phyloP scores from a whole-genome alignment of 2,329 filamentous ascomycete genomes.

The Aspergillus sp. region DNA sequence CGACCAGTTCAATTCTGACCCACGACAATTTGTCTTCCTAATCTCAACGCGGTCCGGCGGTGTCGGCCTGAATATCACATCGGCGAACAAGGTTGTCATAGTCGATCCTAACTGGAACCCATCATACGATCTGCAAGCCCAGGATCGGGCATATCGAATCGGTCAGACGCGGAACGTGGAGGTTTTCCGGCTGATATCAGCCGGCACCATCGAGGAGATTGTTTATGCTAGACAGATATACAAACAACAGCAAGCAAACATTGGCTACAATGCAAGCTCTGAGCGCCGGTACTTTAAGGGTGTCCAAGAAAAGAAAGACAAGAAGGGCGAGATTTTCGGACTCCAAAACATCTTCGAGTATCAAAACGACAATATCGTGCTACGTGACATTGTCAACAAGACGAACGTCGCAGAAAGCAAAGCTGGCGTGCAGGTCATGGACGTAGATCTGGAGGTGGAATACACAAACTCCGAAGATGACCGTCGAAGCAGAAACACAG shows the following conservation, averaged over 20 bases:
- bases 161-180: slow-evolving; percentile 92
- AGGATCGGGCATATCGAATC: slow-evolving; percentile 94
- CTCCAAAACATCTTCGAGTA: slow-evolving; percentile 83
- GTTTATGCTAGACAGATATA: slow-evolving; percentile 97
- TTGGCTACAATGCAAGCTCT: slow-evolving; percentile 88
- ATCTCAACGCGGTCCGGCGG: slow-evolving; percentile 94
- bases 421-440: slow-evolving; percentile 77
- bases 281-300: slow-evolving; percentile 95
- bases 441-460: slow-evolving; percentile 66
- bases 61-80: slow-evolving; percentile 93
- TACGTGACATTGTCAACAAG: slow-evolving; percentile 97
- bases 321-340: slow-evolving; percentile 93
- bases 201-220: slow-evolving; percentile 94
- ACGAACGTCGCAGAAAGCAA: slow-evolving; percentile 94
- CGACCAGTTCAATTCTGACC: slow-evolving; percentile 87
- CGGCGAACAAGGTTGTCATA: slow-evolving; percentile 96
- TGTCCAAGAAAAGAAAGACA: slow-evolving; percentile 76
- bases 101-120: slow-evolving; percentile 99
- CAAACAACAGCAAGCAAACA: slow-evolving; percentile 98
- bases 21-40: slow-evolving; percentile 87
- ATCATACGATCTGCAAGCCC: slow-evolving; percentile 88
- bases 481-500: slow-evolving; percentile 17
- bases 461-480: slow-evolving; percentile 51
- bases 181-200: slow-evolving; percentile 86
- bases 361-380: slow-evolving; percentile 72